These are phyloP conservation scores for Yamadazyma sp. DNA, from an alignment of 1,139 yeast species.

Conservation along the genomic window DNA sequence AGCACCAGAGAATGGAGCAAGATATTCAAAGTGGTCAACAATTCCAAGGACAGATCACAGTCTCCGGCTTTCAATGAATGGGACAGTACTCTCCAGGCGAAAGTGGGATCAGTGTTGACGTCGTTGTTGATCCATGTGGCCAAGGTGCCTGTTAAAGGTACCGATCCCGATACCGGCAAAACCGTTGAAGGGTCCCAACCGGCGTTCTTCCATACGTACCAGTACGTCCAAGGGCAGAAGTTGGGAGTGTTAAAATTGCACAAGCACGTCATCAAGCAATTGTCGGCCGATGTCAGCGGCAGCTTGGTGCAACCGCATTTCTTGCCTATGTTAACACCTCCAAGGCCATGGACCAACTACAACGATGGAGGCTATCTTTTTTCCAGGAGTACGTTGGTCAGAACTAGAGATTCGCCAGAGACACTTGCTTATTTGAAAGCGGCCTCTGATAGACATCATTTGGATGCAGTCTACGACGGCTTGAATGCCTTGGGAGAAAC, in stretches of 20 bases:
- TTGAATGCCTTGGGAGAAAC: slow-evolving; percentile 86
- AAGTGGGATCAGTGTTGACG: slow-evolving; percentile 78
- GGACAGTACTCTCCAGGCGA: slow-evolving; percentile 63
- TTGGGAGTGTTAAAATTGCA: slow-evolving; percentile 83
- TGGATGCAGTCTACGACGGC: slow-evolving; percentile 73
- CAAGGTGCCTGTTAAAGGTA: slow-evolving; percentile 71
- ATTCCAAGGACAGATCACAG: slow-evolving; percentile 10
- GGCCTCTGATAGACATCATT: slow-evolving; percentile 68
- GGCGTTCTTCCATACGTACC: slow-evolving; percentile 88
- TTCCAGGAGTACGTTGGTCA: slow-evolving; percentile 60
- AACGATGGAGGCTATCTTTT: slow-evolving; percentile 83
- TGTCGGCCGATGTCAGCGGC: slow-evolving; percentile 66
- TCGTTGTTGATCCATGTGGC: slow-evolving; percentile 81
- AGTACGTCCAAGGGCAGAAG: slow-evolving; percentile 73
- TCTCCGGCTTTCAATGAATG: slow-evolving; percentile 28
- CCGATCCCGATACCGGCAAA: slow-evolving; percentile 75
- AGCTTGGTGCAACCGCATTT: slow-evolving; percentile 83
- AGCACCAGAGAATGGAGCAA: slow-evolving; percentile 44
- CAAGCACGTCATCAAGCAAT: slow-evolving; percentile 59
- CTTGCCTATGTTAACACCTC: slow-evolving; percentile 90
- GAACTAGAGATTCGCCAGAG: slow-evolving; percentile 87
- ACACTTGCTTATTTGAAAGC: slow-evolving; percentile 85
- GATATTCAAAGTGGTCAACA: slow-evolving; percentile 32
- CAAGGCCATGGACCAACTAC: slow-evolving; percentile 82
- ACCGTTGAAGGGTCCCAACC: slow-evolving; percentile 73